Base-by-base conservation (phyloP, 2,329 filamentous ascomycete species). In the Aureobasidium pullulans region DNA sequence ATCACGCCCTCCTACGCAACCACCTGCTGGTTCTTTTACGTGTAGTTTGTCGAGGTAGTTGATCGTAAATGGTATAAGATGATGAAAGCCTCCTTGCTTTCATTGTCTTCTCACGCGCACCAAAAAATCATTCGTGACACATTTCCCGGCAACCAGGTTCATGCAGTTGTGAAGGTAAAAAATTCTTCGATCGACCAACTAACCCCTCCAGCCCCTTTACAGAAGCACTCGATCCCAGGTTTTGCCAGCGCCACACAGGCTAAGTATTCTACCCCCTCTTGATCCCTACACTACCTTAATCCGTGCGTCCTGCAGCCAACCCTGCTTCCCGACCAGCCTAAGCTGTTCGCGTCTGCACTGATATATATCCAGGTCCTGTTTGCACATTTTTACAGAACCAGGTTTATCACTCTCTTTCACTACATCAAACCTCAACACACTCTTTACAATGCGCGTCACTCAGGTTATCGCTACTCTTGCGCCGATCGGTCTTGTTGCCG, bases 171-270 rank as follows among this genome's bases (percentile, higher is more conserved):
- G 36, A 49, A 58, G 44, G 44, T 46, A 46, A 49, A 58, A 47
- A 43, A 57, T n/a, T 48, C 44, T 49, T 42, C 54, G n/a, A n/a
- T 28, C 31, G 34, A 43, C n/a, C 36, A 23, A 58, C 54, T 58
- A 58, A 58, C 54, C 54, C 54, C 54, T 48, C 54, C 44, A 48
- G 43, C 54, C 54, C 54, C 54, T 58, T 58, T 58, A 48, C 54
- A 58, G 54, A 43, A 58, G 43, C 31, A 57, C 31, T 49, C 34
- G 16, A 48, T 42, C 36, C 54, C 54, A 39, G 29, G 54, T 39
- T 58, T 49, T 49, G 23, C 43, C 23, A 58, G 44, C 54, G 54
- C 54, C 54, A 58, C 54, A 39, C 29, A 58, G 54, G 44, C 54
- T 49, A 58, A 58, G 54, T 58, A 58, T 58, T 8, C 28, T 28